Evolutionary conservation across 257 asterid genomes (phyloP).

Genomic region (Ilex aquifolium): DNA sequence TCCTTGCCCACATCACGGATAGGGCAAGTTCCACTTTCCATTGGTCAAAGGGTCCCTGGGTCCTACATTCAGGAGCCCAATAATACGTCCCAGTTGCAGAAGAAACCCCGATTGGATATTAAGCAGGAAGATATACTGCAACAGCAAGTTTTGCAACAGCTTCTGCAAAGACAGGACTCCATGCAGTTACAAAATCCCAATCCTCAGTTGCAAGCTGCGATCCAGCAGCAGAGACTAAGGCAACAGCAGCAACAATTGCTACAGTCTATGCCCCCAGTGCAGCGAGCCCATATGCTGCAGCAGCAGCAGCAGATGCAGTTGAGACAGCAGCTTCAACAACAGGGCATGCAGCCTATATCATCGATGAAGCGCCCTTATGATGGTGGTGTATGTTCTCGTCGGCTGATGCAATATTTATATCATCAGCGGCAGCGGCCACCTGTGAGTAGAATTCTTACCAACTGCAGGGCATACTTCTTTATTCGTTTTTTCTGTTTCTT

Average conservation of each 20-base stretch:
- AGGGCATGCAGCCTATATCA: conserved; percentile 62
- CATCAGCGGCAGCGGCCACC: conserved; percentile 91
- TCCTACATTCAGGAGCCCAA: conserved; percentile 37
- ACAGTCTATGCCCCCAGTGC: conserved; percentile 83
- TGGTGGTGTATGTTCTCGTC: conserved; percentile 93
- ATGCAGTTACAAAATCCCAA: conserved; percentile 23
- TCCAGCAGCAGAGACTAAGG: conserved; percentile 15
- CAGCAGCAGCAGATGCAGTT: conserved; percentile 58
- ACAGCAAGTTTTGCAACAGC: conserved; percentile 23
- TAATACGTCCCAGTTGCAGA: conserved; percentile 14
- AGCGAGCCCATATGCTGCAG: conserved; percentile 68
- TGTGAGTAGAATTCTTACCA: conserved; percentile 45
- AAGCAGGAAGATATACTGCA: conserved; percentile 20
- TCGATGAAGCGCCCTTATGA: conserved; percentile 76
- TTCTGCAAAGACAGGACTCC: conserved; percentile 20
- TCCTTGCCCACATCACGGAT: conserved; percentile 14
- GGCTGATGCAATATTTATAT: conserved; percentile 88
- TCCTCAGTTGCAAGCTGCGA: conserved; percentile 26
- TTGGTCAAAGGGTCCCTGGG: conserved; percentile 28
- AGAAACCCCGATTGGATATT: conserved; percentile 28
- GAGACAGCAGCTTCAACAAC: conserved; percentile 70
- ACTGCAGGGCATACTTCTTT: too few species aligned
- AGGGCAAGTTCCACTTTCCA: conserved; percentile 13
- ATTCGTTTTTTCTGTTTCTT: too few species aligned
- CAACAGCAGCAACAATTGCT: conserved; percentile 36